phyloP scores from a whole-genome alignment of 2,329 filamentous ascomycete genomes.

The Zasmidium angulare region DNA sequence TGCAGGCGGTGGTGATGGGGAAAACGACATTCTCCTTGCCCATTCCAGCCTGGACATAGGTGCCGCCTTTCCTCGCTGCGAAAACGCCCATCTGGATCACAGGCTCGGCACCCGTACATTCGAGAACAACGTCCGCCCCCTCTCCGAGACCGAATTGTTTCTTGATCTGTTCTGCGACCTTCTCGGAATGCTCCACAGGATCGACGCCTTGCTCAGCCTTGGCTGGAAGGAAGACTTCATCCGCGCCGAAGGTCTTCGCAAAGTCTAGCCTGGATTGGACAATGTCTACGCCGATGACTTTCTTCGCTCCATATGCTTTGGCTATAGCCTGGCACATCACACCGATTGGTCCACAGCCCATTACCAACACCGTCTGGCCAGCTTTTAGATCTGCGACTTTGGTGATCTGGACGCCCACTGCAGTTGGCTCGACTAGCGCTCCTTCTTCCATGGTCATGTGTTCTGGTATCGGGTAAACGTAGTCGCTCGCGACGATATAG shows the following conservation, averaged over 20 bases:
- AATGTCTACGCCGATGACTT: constrained; percentile 81
- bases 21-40: constrained; percentile 51
- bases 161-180: constrained; percentile 43
- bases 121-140: constrained; percentile 53
- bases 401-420: constrained; percentile 51
- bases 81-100: constrained; percentile 53
- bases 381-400: constrained; percentile 41
- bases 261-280: constrained; percentile 75
- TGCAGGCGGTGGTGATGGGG: constrained; percentile 52
- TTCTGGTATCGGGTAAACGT: constrained; percentile 47
- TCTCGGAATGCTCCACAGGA: constrained; percentile 39
- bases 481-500: constrained; percentile 50
- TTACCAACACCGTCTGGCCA: constrained; percentile 45
- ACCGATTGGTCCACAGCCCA: constrained; percentile 62
- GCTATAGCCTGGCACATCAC: constrained; percentile 83
- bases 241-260: constrained; percentile 55
- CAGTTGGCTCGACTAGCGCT: constrained; percentile 54
- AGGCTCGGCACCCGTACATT: constrained; percentile 48
- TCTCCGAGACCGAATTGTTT: constrained; percentile 41
- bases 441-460: constrained; percentile 52
- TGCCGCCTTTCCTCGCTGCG: constrained; percentile 48
- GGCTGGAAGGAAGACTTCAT: constrained; percentile 44
- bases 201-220: constrained; percentile 33
- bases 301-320: constrained; percentile 74
- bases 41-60: constrained; percentile 53